Conservation (phyloP, 2,329 filamentous ascomycete species). For the Pezicula rhizophila region DNA sequence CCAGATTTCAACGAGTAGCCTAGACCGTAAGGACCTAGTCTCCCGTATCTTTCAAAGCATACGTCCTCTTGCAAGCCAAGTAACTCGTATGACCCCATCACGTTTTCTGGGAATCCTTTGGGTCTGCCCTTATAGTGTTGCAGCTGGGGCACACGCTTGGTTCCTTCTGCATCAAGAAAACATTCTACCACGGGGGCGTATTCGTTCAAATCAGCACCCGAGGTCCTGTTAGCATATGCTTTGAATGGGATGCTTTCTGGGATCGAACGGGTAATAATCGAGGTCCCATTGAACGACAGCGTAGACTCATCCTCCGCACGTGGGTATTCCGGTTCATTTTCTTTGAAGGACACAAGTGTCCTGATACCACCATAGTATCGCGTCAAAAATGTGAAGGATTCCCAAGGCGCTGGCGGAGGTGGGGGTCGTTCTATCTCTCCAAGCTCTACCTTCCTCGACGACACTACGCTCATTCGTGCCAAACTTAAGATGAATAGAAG, state of each 20-base stretch:
- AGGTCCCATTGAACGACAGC: slow-evolving; percentile 30
- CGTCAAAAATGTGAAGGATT: slow-evolving; percentile 76
- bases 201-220: slow-evolving; percentile 41
- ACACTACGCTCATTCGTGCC: slow-evolving; percentile 65
- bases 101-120: slow-evolving; percentile 75
- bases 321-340: slow-evolving; percentile 80
- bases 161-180: slow-evolving; percentile 66
- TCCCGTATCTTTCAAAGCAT: slow-evolving; percentile 88
- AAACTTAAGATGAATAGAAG: slow-evolving; percentile 73
- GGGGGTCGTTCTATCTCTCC: slow-evolving; percentile 52
- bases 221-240: slow-evolving; percentile 51
- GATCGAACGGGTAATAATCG: slow-evolving; percentile 28
- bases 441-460: slow-evolving; percentile 54
- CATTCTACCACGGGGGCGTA: slow-evolving; percentile 59
- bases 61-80: slow-evolving; percentile 75
- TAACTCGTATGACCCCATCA: slow-evolving; percentile 80
- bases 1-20: slow-evolving; percentile 77
- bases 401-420: slow-evolving; percentile 67
- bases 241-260: slow-evolving; percentile 51
- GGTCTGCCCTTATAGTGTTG: slow-evolving; percentile 74
- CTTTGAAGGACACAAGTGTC: slow-evolving; percentile 55
- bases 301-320: slow-evolving; percentile 53
- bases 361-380: slow-evolving; percentile 87
- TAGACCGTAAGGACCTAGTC: slow-evolving; percentile 82
- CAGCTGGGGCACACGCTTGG: slow-evolving; percentile 61